Evolutionary conservation across 2,329 filamentous ascomycete genomes (phyloP), one percentile per base, ranked within the genome.

Genomic region (Cladosporium austrohemisphaericum): DNA sequence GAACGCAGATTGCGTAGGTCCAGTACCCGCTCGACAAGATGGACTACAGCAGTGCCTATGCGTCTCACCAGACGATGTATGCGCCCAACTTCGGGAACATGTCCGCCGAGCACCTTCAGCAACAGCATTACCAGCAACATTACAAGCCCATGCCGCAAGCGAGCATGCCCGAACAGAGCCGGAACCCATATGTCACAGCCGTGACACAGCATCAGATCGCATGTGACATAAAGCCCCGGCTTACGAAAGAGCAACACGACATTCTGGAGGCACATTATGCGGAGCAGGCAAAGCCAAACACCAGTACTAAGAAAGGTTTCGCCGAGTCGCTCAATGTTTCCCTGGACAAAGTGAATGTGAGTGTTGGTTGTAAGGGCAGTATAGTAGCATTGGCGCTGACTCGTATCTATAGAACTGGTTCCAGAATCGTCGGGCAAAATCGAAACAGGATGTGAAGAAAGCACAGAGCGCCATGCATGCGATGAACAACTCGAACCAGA

Each of bases 181-280:
- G 52, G 22, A 36, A 45, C n/a, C 50, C 46, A 25, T 60, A 50
- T 48, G 23, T 33, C 28, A 53, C 40, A 16, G 33, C 44, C 23
- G 25, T 38, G 5, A 43, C 28, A 53, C 55, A 53, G 28, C 55
- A 56, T 54, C 63, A 65, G 19, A 54, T 64, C 50, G 51, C 57
- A 49, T 60, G 65, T 59, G 72, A 76, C 60, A 71, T 74, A 59
- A 76, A 76, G 64, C 73, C 73, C 32, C 71, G 73, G 52, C 67
- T 76, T 36, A 76, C 74, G 53, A 76, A 76, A 61, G 73, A 76
- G 60, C 74, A 77, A 61, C 74, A 76, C 56, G 74, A 76, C 58
- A 70, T 76, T 45, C 68, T 77, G 55, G 74, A 77, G 61, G 61
- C 64, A 29, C 71, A 77, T 52, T 77, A 74, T 57, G 67, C 68